Evolutionary conservation across 1,284 basidiomycete genomes (phyloP), one percentile per base, ranked within the genome.

Genomic region (Sporisorium reilianum): DNA sequence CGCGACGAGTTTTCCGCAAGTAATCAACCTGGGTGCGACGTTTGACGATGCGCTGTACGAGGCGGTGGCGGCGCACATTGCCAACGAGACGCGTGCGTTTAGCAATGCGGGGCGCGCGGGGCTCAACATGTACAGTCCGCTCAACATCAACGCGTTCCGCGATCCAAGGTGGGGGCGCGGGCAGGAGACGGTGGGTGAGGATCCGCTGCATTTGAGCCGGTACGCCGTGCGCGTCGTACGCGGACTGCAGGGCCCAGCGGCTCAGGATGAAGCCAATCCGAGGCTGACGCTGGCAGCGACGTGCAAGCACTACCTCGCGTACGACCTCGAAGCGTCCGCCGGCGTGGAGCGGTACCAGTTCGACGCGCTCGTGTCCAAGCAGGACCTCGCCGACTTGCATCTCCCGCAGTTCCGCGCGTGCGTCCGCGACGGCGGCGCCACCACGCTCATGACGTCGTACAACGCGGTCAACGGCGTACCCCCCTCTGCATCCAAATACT

Each of bases 91-190:
- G 34, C 3, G 65, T 0, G 65, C 65, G 28, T 68, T 38, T 38
- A 68, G 51, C 23, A 68, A 68, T n/a, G 65, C 65, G 1, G 65
- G 65, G 12, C 40, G 41, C 16, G 52, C 59, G 1, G 59, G 65
- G 0, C 20, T 68, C 22, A 68, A 68, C 40, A 32, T 68, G 38
- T 68, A 63, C 40, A 50, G 38, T 11, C 65, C 65, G 12, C 45
- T 68, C 20, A 68, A 68, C 55, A 68, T 68, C 45, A 68, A 62
- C 23, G 34, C n/a, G 20, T 68, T 68, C 45, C 49, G 65, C 11
- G 65, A 68, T 41, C 65, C 65, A 9, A 23, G 65, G 18, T 68
- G 65, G 65, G 65, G 65, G 3, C 23, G 59, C 4, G 65, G 65
- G 2, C 64, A 67, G 38, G 64, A 67, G 50, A 67, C 64, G 10